Conservation (phyloP, 768 basidiomycete genomes). For the Leccinum rimulosum region DNA sequence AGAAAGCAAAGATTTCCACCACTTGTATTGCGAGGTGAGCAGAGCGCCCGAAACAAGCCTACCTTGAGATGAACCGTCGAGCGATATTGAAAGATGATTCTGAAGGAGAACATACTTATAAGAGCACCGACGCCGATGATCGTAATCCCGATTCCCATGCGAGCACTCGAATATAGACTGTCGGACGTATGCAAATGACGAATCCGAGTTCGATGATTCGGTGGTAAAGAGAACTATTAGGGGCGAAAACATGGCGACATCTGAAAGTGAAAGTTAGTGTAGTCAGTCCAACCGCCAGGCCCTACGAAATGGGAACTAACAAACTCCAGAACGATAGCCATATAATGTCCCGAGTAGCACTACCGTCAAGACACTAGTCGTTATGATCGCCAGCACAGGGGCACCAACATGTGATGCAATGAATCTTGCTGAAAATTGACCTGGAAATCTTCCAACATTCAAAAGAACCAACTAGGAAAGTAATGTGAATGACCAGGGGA, state of each 20-base stretch:
- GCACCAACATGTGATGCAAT: conserved; percentile 43
- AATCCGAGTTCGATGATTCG: conserved; percentile 52
- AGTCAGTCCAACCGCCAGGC: not conserved
- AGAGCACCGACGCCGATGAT: conserved; percentile 18
- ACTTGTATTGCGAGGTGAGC: conserved; percentile 47
- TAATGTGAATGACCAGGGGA: not conserved
- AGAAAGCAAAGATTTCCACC: conserved; percentile 57
- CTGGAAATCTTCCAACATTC: conserved; percentile 51
- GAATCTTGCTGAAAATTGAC: conserved; percentile 47
- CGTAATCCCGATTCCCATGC: conserved; percentile 21
- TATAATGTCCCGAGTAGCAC: conserved; percentile 41
- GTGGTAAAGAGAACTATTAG: conserved; percentile 43
- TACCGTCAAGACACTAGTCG: conserved; percentile 34
- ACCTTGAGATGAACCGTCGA: conserved; percentile 27
- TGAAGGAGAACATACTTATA: conserved; percentile 15
- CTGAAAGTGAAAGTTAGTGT: conserved; percentile 14
- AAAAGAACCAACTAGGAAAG: conserved; percentile 46
- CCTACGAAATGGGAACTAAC: conserved; percentile 23
- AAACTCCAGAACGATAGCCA: conserved; percentile 48
- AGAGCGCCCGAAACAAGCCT: conserved; percentile 46
- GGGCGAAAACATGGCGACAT: conserved; percentile 39
- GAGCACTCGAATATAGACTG: conserved; percentile 4
- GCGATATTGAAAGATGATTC: not conserved
- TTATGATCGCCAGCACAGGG: conserved; percentile 39
- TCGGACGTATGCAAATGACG: not conserved